phyloP scores from a whole-genome alignment of 2,329 filamentous ascomycete species.

The Ambrosiella cleistominuta region DNA sequence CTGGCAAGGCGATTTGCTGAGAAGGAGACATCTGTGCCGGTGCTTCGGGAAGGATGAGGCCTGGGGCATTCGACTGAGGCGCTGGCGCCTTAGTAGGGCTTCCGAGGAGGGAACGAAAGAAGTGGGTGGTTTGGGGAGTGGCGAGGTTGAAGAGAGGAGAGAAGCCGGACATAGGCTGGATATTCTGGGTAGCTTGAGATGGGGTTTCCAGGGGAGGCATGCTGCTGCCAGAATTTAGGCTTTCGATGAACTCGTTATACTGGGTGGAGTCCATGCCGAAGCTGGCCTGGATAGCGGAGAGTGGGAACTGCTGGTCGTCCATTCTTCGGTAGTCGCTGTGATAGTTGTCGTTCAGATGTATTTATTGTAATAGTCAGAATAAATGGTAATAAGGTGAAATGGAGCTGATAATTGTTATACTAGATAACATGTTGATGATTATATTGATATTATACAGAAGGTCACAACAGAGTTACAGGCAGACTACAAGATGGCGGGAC shows the following conservation, averaged over 20 bases:
- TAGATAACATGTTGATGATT: too few species aligned
- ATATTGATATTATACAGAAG: too few species aligned
- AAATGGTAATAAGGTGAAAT: neutral
- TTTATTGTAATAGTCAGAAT: neutral
- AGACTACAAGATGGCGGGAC: too few species aligned
- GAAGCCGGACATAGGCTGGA: neutral
- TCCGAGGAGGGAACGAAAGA: neutral
- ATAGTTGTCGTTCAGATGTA: neutral
- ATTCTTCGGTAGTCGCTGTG: neutral
- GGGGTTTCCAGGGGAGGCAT: neutral
- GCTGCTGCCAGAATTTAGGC: neutral
- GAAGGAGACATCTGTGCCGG: neutral
- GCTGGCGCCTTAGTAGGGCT: neutral
- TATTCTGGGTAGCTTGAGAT: neutral
- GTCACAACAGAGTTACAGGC: too few species aligned
- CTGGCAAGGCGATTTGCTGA: neutral
- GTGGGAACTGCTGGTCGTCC: neutral
- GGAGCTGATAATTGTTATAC: neutral
- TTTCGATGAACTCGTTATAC: neutral
- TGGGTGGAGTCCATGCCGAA: neutral
- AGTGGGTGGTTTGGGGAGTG: constrained; percentile 1
- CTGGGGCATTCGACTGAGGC: neutral
- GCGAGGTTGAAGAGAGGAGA: constrained; percentile 2
- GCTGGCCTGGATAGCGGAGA: neutral
- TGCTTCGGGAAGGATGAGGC: neutral